These are phyloP conservation scores for Wallacemonas sp. DNA, from an alignment of 208 protist species.

Conservation along the genomic window DNA sequence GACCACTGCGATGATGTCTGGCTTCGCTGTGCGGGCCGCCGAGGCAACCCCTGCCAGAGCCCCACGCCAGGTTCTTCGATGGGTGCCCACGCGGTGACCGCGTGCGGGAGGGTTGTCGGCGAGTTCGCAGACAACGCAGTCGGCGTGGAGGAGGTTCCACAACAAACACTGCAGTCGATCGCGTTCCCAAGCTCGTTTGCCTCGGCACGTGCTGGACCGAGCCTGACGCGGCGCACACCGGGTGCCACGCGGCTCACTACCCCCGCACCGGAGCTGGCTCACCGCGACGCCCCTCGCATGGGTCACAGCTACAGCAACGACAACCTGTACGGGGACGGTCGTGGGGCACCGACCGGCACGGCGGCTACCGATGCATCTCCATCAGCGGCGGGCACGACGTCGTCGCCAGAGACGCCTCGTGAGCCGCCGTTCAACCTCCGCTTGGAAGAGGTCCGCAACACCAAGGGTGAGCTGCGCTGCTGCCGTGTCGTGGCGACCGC, in stretches of 20 bases:
- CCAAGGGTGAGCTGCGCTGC: slow-evolving; percentile 50
- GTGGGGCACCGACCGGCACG: background rate
- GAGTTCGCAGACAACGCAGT: slow-evolving; percentile 33
- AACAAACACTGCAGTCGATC: slow-evolving; percentile 65
- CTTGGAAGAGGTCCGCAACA: slow-evolving; percentile 52
- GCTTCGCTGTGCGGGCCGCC: background rate
- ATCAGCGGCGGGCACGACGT: no score
- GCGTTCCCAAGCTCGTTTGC: slow-evolving; percentile 67
- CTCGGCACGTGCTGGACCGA: slow-evolving; percentile 17
- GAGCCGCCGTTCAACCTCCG: slow-evolving; percentile 53
- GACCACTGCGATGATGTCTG: background rate
- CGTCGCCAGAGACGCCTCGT: background rate
- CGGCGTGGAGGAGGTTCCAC: slow-evolving; percentile 55
- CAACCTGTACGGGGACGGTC: background rate
- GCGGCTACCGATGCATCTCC: background rate
- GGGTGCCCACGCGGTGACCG: background rate
- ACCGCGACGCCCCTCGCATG: background rate
- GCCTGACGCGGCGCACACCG: slow-evolving; percentile 12
- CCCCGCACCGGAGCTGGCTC: slow-evolving; percentile 7
- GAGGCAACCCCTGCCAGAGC: background rate
- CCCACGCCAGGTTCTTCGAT: background rate
- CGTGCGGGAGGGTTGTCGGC: slow-evolving; percentile 15
- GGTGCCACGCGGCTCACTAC: slow-evolving; percentile 2
- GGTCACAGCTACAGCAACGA: slow-evolving; percentile 2
- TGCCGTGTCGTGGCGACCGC: slow-evolving; percentile 54